These are phyloP conservation scores for Leccinellum albellum DNA, from an alignment of 768 basidiomycete genomes.

Conservation along the genomic window DNA sequence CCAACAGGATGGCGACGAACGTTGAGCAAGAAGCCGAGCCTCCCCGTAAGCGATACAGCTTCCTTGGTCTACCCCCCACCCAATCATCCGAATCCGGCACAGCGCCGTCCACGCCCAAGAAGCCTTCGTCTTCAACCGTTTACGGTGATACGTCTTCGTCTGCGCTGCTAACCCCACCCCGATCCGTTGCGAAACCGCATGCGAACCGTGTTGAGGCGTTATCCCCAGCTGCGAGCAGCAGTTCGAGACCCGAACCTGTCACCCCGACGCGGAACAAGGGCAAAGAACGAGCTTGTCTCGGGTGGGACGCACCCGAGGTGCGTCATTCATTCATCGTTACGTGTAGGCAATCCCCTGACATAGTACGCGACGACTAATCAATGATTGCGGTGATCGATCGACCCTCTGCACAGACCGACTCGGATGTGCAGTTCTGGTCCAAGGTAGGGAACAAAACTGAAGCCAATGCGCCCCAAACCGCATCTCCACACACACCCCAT, in stretches of 20 bases:
- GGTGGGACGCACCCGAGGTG: conserved; percentile 10
- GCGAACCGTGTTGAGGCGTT: neutral
- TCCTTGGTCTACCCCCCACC: conserved; percentile 17
- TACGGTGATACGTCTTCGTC: neutral
- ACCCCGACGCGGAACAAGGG: conserved; percentile 26
- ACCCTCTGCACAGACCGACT: conserved; percentile 6
- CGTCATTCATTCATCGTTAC: neutral
- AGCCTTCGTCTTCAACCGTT: neutral
- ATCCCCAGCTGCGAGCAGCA: neutral
- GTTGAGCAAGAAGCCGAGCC: neutral
- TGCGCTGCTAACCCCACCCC: conserved; percentile 22
- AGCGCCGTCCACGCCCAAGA: conserved; percentile 18
- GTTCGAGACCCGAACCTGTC: conserved; percentile 4
- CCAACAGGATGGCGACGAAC: neutral
- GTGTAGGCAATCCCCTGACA: neutral
- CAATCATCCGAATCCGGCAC: conserved; percentile 6
- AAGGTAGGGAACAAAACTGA: neutral
- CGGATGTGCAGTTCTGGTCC: neutral
- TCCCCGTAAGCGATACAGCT: conserved; percentile 10
- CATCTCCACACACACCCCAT: neutral
- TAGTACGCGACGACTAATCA: conserved; percentile 10
- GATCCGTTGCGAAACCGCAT: conserved; percentile 3
- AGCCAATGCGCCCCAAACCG: neutral
- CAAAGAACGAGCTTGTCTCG: conserved; percentile 13
- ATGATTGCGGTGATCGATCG: neutral